Percentiles rank a stretch among this genome's conserved stretches.
Evolutionary conservation across 495 filamentous ascomycete species (phyloP).

Genomic region (Daldinia loculata): DNA sequence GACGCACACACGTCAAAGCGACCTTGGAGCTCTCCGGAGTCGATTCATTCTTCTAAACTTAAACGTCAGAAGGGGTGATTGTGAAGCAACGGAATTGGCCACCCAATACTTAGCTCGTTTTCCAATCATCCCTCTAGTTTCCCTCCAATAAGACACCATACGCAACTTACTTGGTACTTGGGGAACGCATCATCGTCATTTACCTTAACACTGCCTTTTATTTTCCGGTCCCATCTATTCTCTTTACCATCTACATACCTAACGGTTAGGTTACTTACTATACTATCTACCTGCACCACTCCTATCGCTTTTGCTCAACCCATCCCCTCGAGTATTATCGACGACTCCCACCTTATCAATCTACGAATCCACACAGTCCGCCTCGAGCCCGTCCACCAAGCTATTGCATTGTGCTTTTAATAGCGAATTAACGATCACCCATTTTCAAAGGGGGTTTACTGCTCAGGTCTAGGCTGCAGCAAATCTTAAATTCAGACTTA

Average conservation of each 20-base stretch:
- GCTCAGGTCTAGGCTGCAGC: constrained; percentile 29
- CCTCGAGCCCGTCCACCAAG: constrained; percentile 6
- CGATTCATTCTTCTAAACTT: constrained; percentile 17
- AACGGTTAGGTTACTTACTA: neutral
- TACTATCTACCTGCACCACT: neutral
- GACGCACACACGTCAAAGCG: neutral
- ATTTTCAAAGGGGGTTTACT: constrained; percentile 22
- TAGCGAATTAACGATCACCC: constrained; percentile 29
- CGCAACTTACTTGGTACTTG: neutral
- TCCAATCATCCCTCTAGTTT: constrained; percentile 16
- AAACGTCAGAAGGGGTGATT: constrained; percentile 7
- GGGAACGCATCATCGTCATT: constrained; percentile 10
- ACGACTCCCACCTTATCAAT: constrained; percentile 30
- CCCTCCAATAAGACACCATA: constrained; percentile 16
- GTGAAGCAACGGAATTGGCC: constrained; percentile 23
- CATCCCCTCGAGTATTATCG: constrained; percentile 24
- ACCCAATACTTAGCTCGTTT: constrained; percentile 28
- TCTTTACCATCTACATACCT: neutral
- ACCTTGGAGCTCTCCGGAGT: constrained; percentile 8
- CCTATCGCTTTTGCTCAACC: constrained; percentile 3
- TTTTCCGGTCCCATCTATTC: constrained; percentile 17
- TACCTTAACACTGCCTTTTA: constrained; percentile 3
- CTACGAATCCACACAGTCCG: constrained; percentile 8
- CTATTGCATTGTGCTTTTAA: constrained; percentile 4
- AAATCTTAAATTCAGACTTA: constrained; percentile 38